Percentiles rank a stretch among this genome's conserved stretches.
Evolutionary conservation across 306 rosid species (phyloP).

Genomic region (Acacia crassicarpa): DNA sequence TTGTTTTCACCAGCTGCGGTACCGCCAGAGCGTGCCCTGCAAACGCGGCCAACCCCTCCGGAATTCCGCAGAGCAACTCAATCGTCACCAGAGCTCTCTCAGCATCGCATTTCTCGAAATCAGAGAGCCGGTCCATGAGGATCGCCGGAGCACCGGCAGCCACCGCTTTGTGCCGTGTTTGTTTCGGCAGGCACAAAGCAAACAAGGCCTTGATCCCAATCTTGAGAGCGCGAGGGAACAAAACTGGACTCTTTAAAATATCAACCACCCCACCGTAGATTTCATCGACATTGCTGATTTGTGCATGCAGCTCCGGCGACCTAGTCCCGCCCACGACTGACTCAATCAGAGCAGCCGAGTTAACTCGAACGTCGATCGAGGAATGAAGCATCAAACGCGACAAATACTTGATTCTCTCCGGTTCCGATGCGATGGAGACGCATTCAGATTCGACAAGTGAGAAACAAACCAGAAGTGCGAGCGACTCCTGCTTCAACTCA

Average conservation of each 20-base stretch:
- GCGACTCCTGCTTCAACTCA: slow-evolving; percentile 70
- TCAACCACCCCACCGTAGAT: slow-evolving; percentile 75
- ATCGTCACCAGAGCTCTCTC: slow-evolving; percentile 83
- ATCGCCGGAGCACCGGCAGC: slow-evolving; percentile 68
- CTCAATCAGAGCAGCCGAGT: slow-evolving; percentile 75
- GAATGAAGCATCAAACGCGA: slow-evolving; percentile 49
- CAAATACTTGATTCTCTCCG: slow-evolving; percentile 46
- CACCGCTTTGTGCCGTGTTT: slow-evolving; percentile 69
- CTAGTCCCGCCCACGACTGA: slow-evolving; percentile 61
- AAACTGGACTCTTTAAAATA: slow-evolving; percentile 48
- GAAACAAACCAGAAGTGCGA: slow-evolving; percentile 59
- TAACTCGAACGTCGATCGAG: slow-evolving; percentile 61
- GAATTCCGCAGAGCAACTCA: slow-evolving; percentile 73
- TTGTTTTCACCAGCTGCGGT: slow-evolving; percentile 74
- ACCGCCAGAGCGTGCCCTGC: slow-evolving; percentile 70
- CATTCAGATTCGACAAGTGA: slow-evolving; percentile 65
- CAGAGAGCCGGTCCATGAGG: slow-evolving; percentile 64
- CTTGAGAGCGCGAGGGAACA: slow-evolving; percentile 62
- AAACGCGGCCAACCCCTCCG: slow-evolving; percentile 60
- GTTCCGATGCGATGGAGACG: slow-evolving; percentile 46
- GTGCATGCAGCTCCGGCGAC: slow-evolving; percentile 60
- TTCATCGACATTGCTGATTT: slow-evolving; percentile 59
- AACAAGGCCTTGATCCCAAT: slow-evolving; percentile 81
- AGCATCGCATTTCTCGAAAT: slow-evolving; percentile 77
- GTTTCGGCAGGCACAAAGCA: slow-evolving; percentile 71